These are phyloP conservation scores for Plasmodium billcollinsi DNA, from an alignment of 169 alveolate genomes.

Conservation along the genomic window DNA sequence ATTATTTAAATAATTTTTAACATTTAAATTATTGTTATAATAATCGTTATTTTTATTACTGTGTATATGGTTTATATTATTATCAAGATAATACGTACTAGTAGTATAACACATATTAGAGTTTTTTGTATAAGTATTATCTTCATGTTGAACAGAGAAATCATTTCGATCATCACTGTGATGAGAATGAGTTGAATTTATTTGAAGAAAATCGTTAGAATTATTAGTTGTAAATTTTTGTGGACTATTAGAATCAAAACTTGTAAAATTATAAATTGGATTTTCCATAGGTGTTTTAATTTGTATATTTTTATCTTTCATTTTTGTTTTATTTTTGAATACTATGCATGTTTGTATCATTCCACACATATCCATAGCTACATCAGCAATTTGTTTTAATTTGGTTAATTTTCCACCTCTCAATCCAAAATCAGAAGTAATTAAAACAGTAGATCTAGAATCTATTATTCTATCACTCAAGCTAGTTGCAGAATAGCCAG, in stretches of 20 bases:
- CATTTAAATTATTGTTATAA: too few species aligned
- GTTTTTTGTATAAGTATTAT: too few species aligned
- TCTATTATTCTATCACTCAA: slow-evolving; percentile 94
- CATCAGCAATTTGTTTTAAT: slow-evolving; percentile 90
- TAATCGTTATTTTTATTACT: too few species aligned
- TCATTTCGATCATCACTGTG: too few species aligned
- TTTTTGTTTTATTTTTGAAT: slow-evolving; percentile 83
- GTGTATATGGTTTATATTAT: too few species aligned
- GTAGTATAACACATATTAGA: too few species aligned
- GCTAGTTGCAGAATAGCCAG: slow-evolving; percentile 97
- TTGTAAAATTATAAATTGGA: slow-evolving; percentile 14
- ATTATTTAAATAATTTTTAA: too few species aligned
- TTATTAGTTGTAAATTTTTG: too few species aligned
- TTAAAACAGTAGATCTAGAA: slow-evolving; percentile 88
- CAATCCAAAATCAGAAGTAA: slow-evolving; percentile 93
- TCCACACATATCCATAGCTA: slow-evolving; percentile 87
- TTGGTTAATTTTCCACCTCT: slow-evolving; percentile 92
- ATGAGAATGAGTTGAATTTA: too few species aligned
- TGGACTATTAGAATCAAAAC: slow-evolving; percentile 8
- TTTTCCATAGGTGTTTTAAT: slow-evolving; percentile 25
- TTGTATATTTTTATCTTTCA: slow-evolving; percentile 6
- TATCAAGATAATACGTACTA: too few species aligned
- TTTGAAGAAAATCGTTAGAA: too few species aligned
- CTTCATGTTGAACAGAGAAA: too few species aligned
- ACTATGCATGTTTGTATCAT: slow-evolving; percentile 85